A percentile compares a stretch with the other conserved stretches of the same genome.
Conservation (phyloP, 164 flowering plant genomes). For the Piper longum region DNA sequence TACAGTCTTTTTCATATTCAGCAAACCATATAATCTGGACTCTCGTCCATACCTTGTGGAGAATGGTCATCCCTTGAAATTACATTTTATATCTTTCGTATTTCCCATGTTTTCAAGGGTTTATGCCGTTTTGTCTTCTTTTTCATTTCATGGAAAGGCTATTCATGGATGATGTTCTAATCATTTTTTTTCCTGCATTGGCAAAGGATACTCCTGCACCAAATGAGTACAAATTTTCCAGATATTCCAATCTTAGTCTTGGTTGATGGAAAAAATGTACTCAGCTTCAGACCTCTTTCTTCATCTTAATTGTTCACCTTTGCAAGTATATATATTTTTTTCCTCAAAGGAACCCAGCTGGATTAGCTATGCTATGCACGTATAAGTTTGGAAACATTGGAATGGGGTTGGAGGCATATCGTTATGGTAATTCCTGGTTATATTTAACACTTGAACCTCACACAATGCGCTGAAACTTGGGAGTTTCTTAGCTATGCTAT, state of each 20-base stretch:
- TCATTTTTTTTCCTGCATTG: neutral
- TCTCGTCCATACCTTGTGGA: no score
- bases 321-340: neutral
- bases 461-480: no score
- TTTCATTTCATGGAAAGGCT: neutral
- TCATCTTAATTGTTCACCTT: neutral
- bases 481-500: slow-evolving; percentile 67
- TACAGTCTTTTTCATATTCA: slow-evolving; percentile 34
- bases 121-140: no score
- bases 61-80: no score
- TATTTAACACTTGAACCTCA: neutral
- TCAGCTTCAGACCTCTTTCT: neutral
- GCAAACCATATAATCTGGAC: no score
- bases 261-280: slow-evolving; percentile 64
- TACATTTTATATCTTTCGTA: no score
- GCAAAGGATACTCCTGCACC: slow-evolving; percentile 72
- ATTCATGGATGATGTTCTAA: neutral
- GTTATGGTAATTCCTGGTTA: slow-evolving; percentile 41
- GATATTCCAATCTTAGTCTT: slow-evolving; percentile 61
- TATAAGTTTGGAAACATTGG: slow-evolving; percentile 88
- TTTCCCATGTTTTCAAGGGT: no score
- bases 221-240: slow-evolving; percentile 57
- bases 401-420: slow-evolving; percentile 95
- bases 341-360: slow-evolving; percentile 78
- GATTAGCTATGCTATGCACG: slow-evolving; percentile 79